Evolutionary conservation across 768 basidiomycete genomes (phyloP), one percentile per base, ranked within the genome.

Genomic region (Russula abietina): DNA sequence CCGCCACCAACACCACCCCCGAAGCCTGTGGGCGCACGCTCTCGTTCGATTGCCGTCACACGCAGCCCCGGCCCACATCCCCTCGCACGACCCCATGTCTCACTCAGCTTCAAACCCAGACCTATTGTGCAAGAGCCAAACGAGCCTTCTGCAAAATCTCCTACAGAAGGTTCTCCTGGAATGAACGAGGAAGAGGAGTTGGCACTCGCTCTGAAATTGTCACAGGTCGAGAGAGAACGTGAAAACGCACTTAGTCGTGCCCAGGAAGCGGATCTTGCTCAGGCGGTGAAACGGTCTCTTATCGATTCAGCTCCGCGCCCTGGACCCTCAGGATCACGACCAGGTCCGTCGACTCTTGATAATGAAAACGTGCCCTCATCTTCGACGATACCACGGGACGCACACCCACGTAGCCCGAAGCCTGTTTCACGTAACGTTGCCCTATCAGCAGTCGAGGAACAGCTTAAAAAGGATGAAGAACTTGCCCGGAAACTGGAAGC

Each of bases 141-240:
- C 0, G 52, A n/a, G 19, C 43, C 67, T 14, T 33, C 57, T 26
- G 10, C 22, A 10, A 39, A 65, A n/a, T 70, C 72, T 16, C 61
- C 59, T 4, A 55, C 52, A 7, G 60, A 56, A 36, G 60, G 55
- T 22, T 32, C 60, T 24, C 12, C 39, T 14, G 45, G 22, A 19
- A 32, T 54, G 36, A 55, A 43, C 45, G 88, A 91, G 69, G 86
- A 89, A 61, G 83, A 84, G 33, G 85, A 89, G 48, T 75, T 91
- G 16, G 82, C 81, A 24, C 78, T 77, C 64, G 89, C 88, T 0
- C 67, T 91, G 61, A 79, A 82, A 66, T 80, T 80, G 62, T 87
- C 86, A 68, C 55, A 38, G 17, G 17, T 38, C 24, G 52, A 30
- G 19, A 33, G 64, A 22, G 60, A 49, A 8, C 39, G 45, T 54